phyloP scores from a whole-genome alignment of 164 flowering plant genomes.

The Vitis labrusca region DNA sequence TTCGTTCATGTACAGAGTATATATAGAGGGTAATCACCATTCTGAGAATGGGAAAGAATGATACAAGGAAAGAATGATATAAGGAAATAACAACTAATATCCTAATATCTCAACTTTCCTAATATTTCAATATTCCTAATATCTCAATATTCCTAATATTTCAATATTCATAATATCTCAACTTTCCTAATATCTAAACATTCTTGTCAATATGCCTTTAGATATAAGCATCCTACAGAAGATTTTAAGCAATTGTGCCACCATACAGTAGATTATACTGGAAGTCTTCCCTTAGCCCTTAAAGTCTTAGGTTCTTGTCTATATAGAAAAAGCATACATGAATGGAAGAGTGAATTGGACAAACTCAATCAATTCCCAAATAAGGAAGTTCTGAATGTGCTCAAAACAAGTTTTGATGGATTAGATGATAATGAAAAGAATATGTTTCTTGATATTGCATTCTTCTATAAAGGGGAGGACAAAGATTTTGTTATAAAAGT shows the following conservation, averaged over 20 bases:
- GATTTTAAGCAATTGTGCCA: background rate
- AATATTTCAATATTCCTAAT: no score
- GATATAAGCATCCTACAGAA: background rate
- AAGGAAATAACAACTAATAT: no score
- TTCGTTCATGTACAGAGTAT: no score
- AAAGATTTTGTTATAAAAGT: background rate
- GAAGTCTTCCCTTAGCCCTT: slow-evolving; percentile 8
- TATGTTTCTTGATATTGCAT: background rate
- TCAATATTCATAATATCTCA: no score
- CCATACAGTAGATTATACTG: background rate
- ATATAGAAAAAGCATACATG: background rate
- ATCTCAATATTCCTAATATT: no score
- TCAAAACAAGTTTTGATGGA: background rate
- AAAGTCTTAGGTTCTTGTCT: slow-evolving; percentile 7
- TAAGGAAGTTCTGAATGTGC: background rate
- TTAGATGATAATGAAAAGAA: background rate
- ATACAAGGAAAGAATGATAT: no score
- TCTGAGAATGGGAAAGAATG: no score
- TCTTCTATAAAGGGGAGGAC: background rate
- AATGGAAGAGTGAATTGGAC: background rate
- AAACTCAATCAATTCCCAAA: background rate
- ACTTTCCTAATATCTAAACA: no score
- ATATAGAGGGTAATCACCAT: no score
- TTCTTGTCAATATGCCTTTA: background rate
- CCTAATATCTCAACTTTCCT: no score